A percentile compares a stretch with the other conserved stretches of the same genome.
These are phyloP conservation scores for Fusarium veterinarium DNA, from an alignment of 2,329 filamentous ascomycete species.

Conservation along the genomic window DNA sequence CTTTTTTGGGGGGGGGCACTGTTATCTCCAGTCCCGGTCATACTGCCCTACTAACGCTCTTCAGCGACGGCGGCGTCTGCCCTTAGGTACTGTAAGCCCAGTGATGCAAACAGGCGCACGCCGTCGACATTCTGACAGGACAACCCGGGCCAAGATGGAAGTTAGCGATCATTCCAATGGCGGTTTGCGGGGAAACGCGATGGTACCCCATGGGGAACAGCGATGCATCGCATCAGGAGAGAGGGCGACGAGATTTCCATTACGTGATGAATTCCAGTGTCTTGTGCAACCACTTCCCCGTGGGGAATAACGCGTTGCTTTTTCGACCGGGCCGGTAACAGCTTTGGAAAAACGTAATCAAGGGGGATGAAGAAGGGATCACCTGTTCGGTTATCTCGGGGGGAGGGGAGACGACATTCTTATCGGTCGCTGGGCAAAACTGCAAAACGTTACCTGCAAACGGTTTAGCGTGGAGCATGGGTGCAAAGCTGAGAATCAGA, in stretches of 20 bases:
- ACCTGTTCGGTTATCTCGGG: constrained; percentile 37
- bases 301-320: constrained; percentile 15
- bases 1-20: constrained; percentile 12
- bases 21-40: constrained; percentile 34
- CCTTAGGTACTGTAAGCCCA: background rate
- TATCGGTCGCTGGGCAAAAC: constrained; percentile 22
- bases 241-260: constrained; percentile 20
- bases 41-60: background rate
- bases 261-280: constrained; percentile 31
- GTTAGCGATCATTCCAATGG: constrained; percentile 1
- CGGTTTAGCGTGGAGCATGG: constrained; percentile 24
- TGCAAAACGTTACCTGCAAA: constrained; percentile 39
- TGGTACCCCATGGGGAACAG: constrained; percentile 34
- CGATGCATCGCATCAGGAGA: constrained; percentile 5
- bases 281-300: constrained; percentile 17
- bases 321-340: constrained; percentile 24
- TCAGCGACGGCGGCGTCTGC: background rate
- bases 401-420: background rate
- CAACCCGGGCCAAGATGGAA: background rate
- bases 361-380: constrained; percentile 1
- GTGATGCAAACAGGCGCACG: background rate
- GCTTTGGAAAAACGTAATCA: background rate
- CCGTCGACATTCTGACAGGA: background rate
- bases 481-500: constrained; percentile 36
- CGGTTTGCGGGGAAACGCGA: constrained; percentile 28